Conservation (phyloP, 352 stramenopile genomes). For the Pythium dissotocum region DNA sequence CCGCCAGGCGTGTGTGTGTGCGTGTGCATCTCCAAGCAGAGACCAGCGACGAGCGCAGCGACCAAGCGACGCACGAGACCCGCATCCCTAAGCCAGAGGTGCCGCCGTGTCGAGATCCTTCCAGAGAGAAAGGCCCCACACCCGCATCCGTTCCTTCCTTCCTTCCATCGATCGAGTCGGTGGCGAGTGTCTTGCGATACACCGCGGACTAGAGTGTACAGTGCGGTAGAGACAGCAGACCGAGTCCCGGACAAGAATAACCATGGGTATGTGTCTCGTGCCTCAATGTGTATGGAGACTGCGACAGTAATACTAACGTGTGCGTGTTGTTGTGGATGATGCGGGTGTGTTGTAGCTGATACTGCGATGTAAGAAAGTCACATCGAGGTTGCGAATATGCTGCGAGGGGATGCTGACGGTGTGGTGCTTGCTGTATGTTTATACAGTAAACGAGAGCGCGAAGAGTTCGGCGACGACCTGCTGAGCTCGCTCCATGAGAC, state of each 20-base stretch:
- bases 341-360: slow-evolving; percentile 8
- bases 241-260: not conserved
- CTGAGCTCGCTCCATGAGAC: slow-evolving; percentile 51
- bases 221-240: not conserved
- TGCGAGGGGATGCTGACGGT: not conserved
- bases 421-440: not conserved
- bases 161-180: not conserved
- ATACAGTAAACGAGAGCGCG: slow-evolving; percentile 52
- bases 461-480: slow-evolving; percentile 33
- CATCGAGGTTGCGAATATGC: no score
- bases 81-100: not conserved
- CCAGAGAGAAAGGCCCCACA: not conserved
- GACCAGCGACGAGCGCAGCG: not conserved
- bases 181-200: not conserved
- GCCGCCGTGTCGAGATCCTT: not conserved
- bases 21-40: not conserved
- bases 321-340: not conserved
- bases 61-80: not conserved
- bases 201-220: not conserved
- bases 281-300: not conserved
- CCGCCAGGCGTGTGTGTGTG: not conserved
- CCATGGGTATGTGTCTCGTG: not conserved
- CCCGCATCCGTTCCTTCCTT: not conserved
- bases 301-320: not conserved
- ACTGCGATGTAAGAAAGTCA: slow-evolving; percentile 13